Evolutionary conservation across 805 yeast species (phyloP).

Genomic region (Metschnikowia anglica): DNA sequence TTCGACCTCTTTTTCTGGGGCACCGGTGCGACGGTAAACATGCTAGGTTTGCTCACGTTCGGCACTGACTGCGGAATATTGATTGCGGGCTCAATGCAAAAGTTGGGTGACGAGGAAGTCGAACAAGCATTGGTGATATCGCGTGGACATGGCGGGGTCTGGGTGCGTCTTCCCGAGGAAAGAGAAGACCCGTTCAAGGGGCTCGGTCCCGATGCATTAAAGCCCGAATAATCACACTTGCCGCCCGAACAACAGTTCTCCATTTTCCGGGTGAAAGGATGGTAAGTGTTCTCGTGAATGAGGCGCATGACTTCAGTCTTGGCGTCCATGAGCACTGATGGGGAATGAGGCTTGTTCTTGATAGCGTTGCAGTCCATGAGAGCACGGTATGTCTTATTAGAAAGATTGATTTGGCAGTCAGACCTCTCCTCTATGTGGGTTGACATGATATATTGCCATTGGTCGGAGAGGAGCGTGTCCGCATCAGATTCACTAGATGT

Average conservation of each 20-base stretch:
- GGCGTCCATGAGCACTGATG: constrained; percentile 28
- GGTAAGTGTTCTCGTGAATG: constrained; percentile 36
- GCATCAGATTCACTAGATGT: neutral
- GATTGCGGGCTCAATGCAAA: neutral
- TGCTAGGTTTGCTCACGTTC: neutral
- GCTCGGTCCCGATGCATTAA: neutral
- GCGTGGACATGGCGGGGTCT: neutral
- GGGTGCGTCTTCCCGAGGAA: neutral
- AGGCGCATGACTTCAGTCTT: constrained; percentile 34
- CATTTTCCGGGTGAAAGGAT: constrained; percentile 12
- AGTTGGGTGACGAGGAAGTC: neutral
- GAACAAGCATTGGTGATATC: neutral
- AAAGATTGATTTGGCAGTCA: constrained; percentile 49
- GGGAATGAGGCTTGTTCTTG: constrained; percentile 26
- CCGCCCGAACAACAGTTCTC: neutral
- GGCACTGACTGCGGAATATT: neutral
- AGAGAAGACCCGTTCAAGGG: neutral
- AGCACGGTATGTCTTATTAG: constrained; percentile 35
- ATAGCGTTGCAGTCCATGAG: constrained; percentile 20
- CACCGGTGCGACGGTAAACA: constrained; percentile 13
- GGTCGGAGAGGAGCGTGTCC: constrained; percentile 16
- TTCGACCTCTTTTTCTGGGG: constrained; percentile 15
- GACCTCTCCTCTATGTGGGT: constrained; percentile 44
- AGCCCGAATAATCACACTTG: neutral
- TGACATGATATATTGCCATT: constrained; percentile 41